Evolutionary conservation across 345 rosid genomes (phyloP), one percentile per base, ranked within the genome.

Genomic region (Salix brachista): DNA sequence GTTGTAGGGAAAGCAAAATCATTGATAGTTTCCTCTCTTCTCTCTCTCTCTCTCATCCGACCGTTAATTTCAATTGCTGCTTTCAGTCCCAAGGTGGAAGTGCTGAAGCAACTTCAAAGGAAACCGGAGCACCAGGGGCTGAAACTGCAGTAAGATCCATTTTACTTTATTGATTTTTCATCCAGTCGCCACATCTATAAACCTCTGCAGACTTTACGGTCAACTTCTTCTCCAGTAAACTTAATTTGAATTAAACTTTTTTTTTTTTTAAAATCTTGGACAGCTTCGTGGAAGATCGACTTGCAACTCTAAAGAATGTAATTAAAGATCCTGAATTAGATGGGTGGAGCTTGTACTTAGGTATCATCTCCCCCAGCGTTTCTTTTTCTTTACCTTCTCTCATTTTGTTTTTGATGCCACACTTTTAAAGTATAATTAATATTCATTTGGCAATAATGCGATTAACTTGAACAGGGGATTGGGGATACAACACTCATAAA

Each of bases 221-320:
- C 50, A 67, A 66, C 14, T 25, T 11, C 28, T 30, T 46, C 5
- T 58, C 39, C 18, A 36, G 7, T 16, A 32, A 65, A 42, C 39
- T 67, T 18, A 30, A 41, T n/a, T 23, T 32, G 39, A 65, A 74
- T 23, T 52, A 65, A 10, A 72, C 52, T 28, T 69, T 37, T 23
- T 66, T 30, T 42, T 1, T 69, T 19, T 17, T 46, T 30, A 3
- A 34, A 62, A 65, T 67, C 76, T 81, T 75, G 67, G 61, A 74
- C 86, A 93, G 97, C 85, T 93, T 93, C 65, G 96, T 95, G 79
- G 99, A 95, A 89, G 99, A 95, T 77, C 88, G 96, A 70, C 94
- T 91, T 64, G 94, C 94, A 46, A 95, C 97, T 6, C 85, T 93
- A 67, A 95, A 89, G 91, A 95, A 93, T 83, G 93, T 91, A 77